Base-by-base conservation (phyloP, 805 yeast species). In the Pichia cabralensis region DNA sequence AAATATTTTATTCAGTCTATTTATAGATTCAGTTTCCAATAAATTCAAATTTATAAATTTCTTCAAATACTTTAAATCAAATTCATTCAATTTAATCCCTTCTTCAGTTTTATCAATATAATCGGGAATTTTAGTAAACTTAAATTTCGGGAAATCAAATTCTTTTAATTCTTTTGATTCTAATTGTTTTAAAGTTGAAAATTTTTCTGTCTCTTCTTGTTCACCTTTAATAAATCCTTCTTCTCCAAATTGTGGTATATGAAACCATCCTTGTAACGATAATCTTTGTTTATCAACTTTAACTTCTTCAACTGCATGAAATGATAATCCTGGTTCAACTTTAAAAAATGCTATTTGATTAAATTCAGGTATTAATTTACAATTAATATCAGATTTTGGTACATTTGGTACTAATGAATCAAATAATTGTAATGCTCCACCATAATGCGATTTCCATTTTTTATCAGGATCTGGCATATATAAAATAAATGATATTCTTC, bases 251-350 rank as follows among this genome's bases (percentile, higher is more conserved):
- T 92, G 97, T 4, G 99, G 99, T 34, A 88, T 83, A 56, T 92
- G 99, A 53, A 89, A 94, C 99, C 99, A 94, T 1, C 99, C 99
- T 50, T 92, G 96, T 40, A 92, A 84, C 1, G 95, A 83, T 23
- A 92, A 62, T 50, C 99, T 69, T 43, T 86, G 94, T 52, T 80
- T 83, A 51, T 88, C 95, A 2, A 78, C 95, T 41, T 79, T 71
- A 1, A 94, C 98, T 56, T 92, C 98, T 60, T 94, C 97, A 10
- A 92, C 99, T 49, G 94, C 98, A 56, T 92, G 99, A 69, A 92
- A 92, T 2, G 95, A 82, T 31, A 80, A 70, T 1, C 98, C 99
- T 1, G 98, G 99, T 52, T 86, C 92, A 11, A 92, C 97, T 5
- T 81, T 80, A 66, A 92, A 92, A 52, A 92, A 84, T 0, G 97